These are phyloP conservation scores for Durusdinium trenchii DNA, from an alignment of 73 alveolate species.

Conservation along the genomic window DNA sequence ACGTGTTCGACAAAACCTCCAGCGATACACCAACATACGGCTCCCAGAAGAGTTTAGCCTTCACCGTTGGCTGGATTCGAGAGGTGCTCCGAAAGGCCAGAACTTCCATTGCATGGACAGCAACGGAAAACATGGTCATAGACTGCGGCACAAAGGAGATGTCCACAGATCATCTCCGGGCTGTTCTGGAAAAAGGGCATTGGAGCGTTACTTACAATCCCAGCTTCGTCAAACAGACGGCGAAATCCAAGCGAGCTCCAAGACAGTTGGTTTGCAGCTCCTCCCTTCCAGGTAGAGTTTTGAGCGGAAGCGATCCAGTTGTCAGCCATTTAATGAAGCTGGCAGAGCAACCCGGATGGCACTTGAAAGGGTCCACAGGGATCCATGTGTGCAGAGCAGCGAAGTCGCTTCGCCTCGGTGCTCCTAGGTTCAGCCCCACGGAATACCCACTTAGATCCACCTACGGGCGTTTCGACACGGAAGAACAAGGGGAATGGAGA, in stretches of 20 bases:
- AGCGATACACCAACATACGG: not conserved
- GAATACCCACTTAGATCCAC: not conserved
- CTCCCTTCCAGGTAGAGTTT: not conserved
- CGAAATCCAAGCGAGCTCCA: not conserved
- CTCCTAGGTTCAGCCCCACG: not conserved
- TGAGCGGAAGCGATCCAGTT: not conserved
- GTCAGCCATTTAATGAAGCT: not conserved
- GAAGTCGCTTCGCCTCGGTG: not conserved
- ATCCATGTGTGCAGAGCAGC: not conserved
- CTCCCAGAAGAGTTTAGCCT: not conserved
- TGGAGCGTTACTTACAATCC: not conserved
- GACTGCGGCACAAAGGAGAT: not conserved
- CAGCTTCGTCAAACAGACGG: not conserved
- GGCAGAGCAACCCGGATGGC: not conserved
- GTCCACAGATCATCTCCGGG: not conserved
- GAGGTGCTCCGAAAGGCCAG: not conserved
- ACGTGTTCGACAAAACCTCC: not conserved
- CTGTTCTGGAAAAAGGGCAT: not conserved
- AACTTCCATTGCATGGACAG: not conserved
- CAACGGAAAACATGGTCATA: not conserved
- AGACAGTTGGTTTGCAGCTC: not conserved
- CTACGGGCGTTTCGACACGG: not conserved
- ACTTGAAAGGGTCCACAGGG: not conserved
- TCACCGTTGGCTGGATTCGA: not conserved
- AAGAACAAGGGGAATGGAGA: not conserved